A percentile compares a stretch with the other conserved stretches of the same genome.
Conservation (phyloP, 208 protist genomes). For the Wallacemonas collosoma region DNA sequence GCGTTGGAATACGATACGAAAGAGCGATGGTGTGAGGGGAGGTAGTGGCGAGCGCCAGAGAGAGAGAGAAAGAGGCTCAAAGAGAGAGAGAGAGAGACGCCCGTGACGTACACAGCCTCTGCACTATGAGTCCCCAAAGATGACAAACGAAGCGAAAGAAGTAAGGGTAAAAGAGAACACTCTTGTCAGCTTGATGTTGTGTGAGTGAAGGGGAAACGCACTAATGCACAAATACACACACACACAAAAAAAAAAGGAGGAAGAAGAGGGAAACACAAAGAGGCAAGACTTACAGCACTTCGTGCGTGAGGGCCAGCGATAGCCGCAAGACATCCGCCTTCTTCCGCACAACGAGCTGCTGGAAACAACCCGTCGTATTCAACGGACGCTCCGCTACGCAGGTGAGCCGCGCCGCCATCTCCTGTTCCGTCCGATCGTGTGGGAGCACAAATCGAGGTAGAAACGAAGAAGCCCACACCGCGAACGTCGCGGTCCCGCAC, state of each 20-base stretch:
- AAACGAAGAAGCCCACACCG: conserved; percentile 26
- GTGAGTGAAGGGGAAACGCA: not conserved
- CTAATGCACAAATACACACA: conserved; percentile 11
- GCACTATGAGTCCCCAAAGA: no score
- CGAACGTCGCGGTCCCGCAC: conserved; percentile 14
- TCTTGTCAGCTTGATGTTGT: not conserved
- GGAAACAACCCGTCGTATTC: conserved; percentile 68
- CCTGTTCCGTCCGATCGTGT: conserved; percentile 26
- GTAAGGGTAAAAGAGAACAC: no score
- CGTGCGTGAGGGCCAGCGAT: conserved; percentile 58
- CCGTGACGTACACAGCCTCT: no score
- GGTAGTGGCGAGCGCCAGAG: no score
- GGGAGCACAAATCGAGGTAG: conserved; percentile 26
- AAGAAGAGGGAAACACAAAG: not conserved
- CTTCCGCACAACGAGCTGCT: conserved; percentile 71
- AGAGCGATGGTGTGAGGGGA: no score
- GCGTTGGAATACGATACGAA: no score
- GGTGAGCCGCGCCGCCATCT: conserved; percentile 56
- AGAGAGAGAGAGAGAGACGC: no score
- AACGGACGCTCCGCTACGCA: conserved; percentile 80
- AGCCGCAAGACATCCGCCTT: conserved; percentile 44
- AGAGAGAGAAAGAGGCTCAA: no score
- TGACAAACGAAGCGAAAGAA: no score
- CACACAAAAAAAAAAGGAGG: not conserved
- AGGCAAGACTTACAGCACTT: conserved; percentile 49